phyloP scores from a whole-genome alignment of 805 yeast genomes.

The Ogataea paradorogensis region DNA sequence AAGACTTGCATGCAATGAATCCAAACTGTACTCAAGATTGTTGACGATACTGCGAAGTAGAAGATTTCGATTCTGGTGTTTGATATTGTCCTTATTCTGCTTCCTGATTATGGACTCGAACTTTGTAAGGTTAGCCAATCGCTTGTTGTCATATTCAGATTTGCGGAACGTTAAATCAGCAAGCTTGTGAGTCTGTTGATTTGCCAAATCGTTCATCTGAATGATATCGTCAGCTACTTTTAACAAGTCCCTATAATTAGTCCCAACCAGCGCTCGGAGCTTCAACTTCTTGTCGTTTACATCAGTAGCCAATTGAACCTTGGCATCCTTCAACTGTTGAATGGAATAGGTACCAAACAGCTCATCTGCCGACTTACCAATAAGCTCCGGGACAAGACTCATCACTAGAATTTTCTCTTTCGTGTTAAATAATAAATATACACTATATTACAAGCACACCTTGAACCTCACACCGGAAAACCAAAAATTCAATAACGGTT shows the following conservation, averaged over 20 bases:
- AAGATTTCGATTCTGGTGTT: slow-evolving; percentile 15
- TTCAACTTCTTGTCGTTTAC: slow-evolving; percentile 23
- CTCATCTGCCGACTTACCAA: slow-evolving; percentile 22
- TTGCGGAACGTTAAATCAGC: slow-evolving; percentile 29
- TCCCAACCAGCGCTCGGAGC: slow-evolving; percentile 32
- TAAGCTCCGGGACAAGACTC: slow-evolving; percentile 10
- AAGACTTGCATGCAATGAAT: slow-evolving; percentile 14
- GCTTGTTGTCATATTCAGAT: slow-evolving; percentile 26
- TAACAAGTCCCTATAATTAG: slow-evolving; percentile 35
- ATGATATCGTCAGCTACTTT: slow-evolving; percentile 38
- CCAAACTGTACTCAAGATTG: slow-evolving; percentile 23
- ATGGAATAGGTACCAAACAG: slow-evolving; percentile 30
- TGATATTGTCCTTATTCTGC: slow-evolving; percentile 8
- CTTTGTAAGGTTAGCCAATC: slow-evolving; percentile 20
- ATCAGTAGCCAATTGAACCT: slow-evolving; percentile 21
- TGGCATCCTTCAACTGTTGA: slow-evolving; percentile 27
- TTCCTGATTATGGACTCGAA: slow-evolving; percentile 15
- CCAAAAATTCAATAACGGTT: slow-evolving; percentile 4
- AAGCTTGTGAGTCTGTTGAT: slow-evolving; percentile 25
- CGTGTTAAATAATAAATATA: slow-evolving; percentile 12
- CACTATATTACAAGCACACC: slow-evolving; percentile 6
- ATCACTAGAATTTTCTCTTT: slow-evolving; percentile 5
- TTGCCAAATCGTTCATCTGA: slow-evolving; percentile 31
- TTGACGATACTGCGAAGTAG: slow-evolving; percentile 28
- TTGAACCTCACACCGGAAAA: slow-evolving; percentile 1